Percentiles rank a stretch among this genome's conserved stretches.
These are phyloP conservation scores for Priceomyces carsonii DNA, from an alignment of 805 yeast species.

Conservation along the genomic window DNA sequence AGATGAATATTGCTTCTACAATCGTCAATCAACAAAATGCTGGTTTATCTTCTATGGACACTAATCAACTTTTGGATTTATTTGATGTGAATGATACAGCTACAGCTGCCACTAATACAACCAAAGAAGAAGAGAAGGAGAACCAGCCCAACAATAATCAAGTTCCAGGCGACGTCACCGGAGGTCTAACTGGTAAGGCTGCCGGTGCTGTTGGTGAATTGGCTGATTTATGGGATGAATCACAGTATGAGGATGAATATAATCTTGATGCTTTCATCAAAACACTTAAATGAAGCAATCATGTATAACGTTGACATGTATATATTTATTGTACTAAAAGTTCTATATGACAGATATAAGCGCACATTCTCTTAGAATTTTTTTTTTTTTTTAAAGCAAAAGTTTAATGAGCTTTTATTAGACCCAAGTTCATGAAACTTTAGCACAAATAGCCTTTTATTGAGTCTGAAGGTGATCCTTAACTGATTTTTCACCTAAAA, in stretches of 20 bases:
- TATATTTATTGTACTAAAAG: constrained; percentile 3
- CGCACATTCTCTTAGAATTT: constrained; percentile 2
- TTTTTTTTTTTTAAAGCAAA: constrained; percentile 5
- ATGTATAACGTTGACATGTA: not conserved
- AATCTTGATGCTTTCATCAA: constrained; percentile 90
- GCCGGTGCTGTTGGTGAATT: constrained; percentile 85
- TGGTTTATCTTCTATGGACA: constrained; percentile 95
- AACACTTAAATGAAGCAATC: constrained; percentile 63
- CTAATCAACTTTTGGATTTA: constrained; percentile 87
- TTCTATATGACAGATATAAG: not conserved
- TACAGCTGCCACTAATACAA: constrained; percentile 32
- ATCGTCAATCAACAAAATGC: constrained; percentile 95
- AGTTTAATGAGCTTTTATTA: too few relatives aligned
- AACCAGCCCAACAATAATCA: constrained; percentile 20
- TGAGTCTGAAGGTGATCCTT: too few relatives aligned
- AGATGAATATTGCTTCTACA: constrained; percentile 95
- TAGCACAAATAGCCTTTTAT: too few relatives aligned
- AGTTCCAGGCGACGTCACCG: constrained; percentile 62
- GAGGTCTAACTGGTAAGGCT: constrained; percentile 71
- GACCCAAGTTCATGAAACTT: too few relatives aligned
- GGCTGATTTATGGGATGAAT: constrained; percentile 94
- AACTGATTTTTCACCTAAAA: constrained; percentile 1
- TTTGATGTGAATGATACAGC: constrained; percentile 76
- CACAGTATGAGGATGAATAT: constrained; percentile 96
- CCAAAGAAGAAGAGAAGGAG: constrained; percentile 20